These are phyloP conservation scores for Talaromyces nanjingensis DNA, from an alignment of 495 filamentous ascomycete genomes.

Conservation along the genomic window DNA sequence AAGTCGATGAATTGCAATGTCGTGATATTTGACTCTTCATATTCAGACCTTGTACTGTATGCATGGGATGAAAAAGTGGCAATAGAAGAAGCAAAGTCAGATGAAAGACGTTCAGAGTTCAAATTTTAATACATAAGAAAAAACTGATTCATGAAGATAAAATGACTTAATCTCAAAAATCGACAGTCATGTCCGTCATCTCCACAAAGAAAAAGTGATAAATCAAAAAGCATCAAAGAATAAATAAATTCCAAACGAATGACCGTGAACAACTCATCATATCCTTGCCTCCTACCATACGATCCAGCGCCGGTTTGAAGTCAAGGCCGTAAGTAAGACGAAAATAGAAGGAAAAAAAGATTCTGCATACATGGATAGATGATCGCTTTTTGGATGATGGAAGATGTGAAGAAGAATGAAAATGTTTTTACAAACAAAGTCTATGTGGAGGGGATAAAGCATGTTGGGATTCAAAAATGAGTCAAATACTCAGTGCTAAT, in stretches of 20 bases:
- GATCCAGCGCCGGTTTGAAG: constrained; percentile 41
- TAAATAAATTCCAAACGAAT: constrained; percentile 5
- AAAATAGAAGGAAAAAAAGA: background rate
- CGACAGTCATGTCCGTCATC: background rate
- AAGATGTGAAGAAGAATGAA: constrained; percentile 15
- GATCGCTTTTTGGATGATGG: constrained; percentile 9
- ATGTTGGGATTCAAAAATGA: constrained; percentile 14
- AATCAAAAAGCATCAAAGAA: background rate
- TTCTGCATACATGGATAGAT: constrained; percentile 10
- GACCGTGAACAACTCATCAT: constrained; percentile 10
- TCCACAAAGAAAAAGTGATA: background rate
- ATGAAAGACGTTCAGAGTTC: background rate
- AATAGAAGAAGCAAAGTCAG: background rate
- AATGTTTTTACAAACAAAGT: constrained; percentile 35
- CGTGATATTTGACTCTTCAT: background rate
- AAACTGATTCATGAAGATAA: background rate
- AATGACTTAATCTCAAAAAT: background rate
- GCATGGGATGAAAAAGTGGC: background rate
- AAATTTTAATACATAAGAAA: background rate
- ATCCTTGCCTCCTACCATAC: constrained; percentile 26
- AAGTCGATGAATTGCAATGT: background rate
- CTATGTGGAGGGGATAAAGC: constrained; percentile 25
- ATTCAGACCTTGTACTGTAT: background rate
- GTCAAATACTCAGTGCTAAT: constrained; percentile 19
- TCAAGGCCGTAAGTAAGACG: constrained; percentile 20